phyloP scores from a whole-genome alignment of 2,329 filamentous ascomycete genomes.

The Talaromyces sp. region DNA sequence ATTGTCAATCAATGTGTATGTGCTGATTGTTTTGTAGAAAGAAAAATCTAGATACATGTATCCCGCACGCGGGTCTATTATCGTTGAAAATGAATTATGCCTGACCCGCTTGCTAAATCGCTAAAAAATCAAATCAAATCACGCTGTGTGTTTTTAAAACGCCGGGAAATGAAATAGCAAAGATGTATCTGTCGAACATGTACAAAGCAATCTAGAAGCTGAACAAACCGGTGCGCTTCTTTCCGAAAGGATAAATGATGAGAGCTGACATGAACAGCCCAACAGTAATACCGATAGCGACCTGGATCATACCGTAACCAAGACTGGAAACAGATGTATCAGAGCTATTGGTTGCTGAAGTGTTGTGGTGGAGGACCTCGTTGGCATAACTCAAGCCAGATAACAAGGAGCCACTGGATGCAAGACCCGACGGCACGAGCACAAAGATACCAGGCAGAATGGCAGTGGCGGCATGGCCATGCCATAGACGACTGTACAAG shows the following conservation, averaged over 20 bases:
- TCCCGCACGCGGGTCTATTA: neutral
- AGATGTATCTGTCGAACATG: slow-evolving; percentile 1
- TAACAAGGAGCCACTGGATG: slow-evolving; percentile 61
- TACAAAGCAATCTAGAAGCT: slow-evolving; percentile 40
- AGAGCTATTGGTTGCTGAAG: slow-evolving; percentile 22
- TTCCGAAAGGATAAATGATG: slow-evolving; percentile 53
- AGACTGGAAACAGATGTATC: slow-evolving; percentile 50
- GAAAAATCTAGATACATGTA: neutral
- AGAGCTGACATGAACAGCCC: slow-evolving; percentile 53
- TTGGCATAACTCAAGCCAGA: slow-evolving; percentile 62
- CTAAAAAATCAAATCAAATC: neutral
- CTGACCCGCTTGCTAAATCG: neutral
- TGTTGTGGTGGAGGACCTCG: slow-evolving; percentile 48
- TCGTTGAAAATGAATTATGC: neutral
- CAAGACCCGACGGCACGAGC: slow-evolving; percentile 64
- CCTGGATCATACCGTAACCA: slow-evolving; percentile 53
- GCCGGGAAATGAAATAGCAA: neutral
- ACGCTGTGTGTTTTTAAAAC: neutral
- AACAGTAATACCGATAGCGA: slow-evolving; percentile 54
- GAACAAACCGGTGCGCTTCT: slow-evolving; percentile 53
- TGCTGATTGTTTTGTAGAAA: slow-evolving; percentile 27
- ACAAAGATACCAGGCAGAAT: slow-evolving; percentile 88
- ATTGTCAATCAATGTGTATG: too few relatives aligned
- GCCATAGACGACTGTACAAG: slow-evolving; percentile 71
- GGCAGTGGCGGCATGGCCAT: slow-evolving; percentile 80